Evolutionary conservation across 768 basidiomycete species (phyloP), one percentile per base, ranked within the genome.

Genomic region (Terana coerulea): DNA sequence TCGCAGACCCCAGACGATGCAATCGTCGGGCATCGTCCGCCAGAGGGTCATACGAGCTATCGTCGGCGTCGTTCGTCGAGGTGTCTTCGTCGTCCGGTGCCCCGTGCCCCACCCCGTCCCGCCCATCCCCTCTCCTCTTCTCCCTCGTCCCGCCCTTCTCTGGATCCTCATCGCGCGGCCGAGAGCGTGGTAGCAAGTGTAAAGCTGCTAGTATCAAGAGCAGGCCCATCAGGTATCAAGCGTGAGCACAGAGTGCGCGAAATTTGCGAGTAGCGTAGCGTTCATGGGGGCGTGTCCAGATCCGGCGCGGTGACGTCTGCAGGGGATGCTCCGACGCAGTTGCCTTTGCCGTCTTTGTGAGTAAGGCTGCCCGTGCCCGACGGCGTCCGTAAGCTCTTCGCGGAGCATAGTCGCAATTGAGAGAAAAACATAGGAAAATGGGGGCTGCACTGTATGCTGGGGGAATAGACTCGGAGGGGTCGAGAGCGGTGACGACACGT

Each of bases 1-100:
- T 52, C 21, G 53, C 33, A 1, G 59, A 54, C 12, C 30, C 45
- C 24, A 57, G 45, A 15, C 49, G 54, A 15, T 56, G 48, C 9
- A 56, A 26, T n/a, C 54, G 48, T 22, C 45, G 33, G 2, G 14
- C 8, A 19, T 47, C 24, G 5, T 26, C 35, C 2, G 43, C 10
- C 29, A 42, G 19, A 5, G 50, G 48, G 29, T 49, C 49, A 8
- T 51, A 36, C 6, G 24, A 24, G 12, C 53, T 42, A 21, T 49
- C 49, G 37, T 51, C 52, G 10, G 40, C 52, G 12, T 51, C 41
- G n/a, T n/a, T n/a, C n/a, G n/a, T n/a, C n/a, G n/a, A n/a, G n/a
- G n/a, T n/a, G 7, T n/a, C 49, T 3, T 54, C 53, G 30, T 47
- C 50, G 36, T 47, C 21, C 15, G 15, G 30, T 10, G 45, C 49